Base-by-base conservation (phyloP, 495 filamentous ascomycete genomes). In the Filosporella fistucella region DNA sequence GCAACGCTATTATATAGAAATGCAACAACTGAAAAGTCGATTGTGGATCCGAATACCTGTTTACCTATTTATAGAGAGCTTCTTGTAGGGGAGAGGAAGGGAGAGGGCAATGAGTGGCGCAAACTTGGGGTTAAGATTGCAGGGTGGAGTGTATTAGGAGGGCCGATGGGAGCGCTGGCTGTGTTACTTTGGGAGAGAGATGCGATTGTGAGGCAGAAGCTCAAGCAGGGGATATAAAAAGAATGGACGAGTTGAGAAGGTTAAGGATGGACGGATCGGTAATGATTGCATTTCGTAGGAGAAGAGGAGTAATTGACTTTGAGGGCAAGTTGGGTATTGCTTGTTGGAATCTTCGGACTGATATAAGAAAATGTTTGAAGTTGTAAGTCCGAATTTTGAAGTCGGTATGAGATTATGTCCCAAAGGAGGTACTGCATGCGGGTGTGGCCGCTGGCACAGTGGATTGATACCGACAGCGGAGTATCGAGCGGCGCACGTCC, bases 181-280 rank as follows among this genome's bases (percentile, higher is more conserved):
- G 69, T 72, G 39, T 61, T 81, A 51, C 59, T 80, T 17, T 82
- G 77, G 78, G 76, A 75, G 48, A 67, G 76, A 20, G 78, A 83
- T 57, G 74, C 74, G 51, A 52, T 72, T 35, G 66, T 74, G 9
- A 58, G 68, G 23, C 25, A 40, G 36, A 55, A 55, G 46, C 34
- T 49, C 30, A 55, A 55, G 42, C 36, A 45, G 40, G 45, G 52
- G 12, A 28, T 45, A 12, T 55, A 33, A 49, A 18, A 16, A 35
- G n/a, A 12, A 14, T 14, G 32, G 18, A 14, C 4, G 5, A 6
- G 6, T n/a, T n/a, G n/a, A n/a, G n/a, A n/a, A n/a, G n/a, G n/a
- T n/a, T n/a, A n/a, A n/a, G n/a, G n/a, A n/a, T n/a, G n/a, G n/a
- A n/a, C n/a, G n/a, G n/a, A n/a, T n/a, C n/a, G n/a, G n/a, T n/a